A percentile compares a stretch with the other conserved stretches of the same genome.
phyloP scores from a whole-genome alignment of 73 alveolate genomes.

The Tetrahymena malaccensis region DNA sequence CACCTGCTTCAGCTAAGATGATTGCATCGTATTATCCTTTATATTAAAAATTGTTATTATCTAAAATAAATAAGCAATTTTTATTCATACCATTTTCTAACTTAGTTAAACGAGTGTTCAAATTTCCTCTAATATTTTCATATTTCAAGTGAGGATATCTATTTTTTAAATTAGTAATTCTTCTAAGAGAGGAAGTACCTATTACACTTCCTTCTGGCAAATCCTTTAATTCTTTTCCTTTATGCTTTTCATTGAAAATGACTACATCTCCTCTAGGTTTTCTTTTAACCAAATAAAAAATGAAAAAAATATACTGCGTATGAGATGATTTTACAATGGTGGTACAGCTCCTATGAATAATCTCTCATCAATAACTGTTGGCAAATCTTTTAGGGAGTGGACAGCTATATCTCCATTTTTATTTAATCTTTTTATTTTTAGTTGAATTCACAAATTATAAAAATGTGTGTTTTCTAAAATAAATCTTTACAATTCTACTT shows the following conservation, averaged over 20 bases:
- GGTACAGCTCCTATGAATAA: slow-evolving; percentile 50
- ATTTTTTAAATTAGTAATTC: slow-evolving; percentile 43
- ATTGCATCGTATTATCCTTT: slow-evolving; percentile 56
- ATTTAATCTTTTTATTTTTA: slow-evolving; percentile 5
- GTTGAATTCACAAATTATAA: background rate
- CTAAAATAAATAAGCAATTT: too few relatives aligned
- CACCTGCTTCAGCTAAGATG: slow-evolving; percentile 67
- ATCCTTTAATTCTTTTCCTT: slow-evolving; percentile 23
- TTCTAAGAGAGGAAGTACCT: slow-evolving; percentile 58
- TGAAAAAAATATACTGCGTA: background rate
- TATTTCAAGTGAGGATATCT: slow-evolving; percentile 38
- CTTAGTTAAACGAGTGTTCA: slow-evolving; percentile 52
- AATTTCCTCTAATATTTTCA: slow-evolving; percentile 54
- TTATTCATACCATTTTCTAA: slow-evolving; percentile 3
- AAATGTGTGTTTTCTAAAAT: background rate
- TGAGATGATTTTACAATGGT: slow-evolving; percentile 10
- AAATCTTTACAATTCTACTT: slow-evolving; percentile 26
- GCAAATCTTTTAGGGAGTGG: slow-evolving; percentile 64
- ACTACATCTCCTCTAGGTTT: slow-evolving; percentile 40
- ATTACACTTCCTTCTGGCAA: slow-evolving; percentile 49
- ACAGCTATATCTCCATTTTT: slow-evolving; percentile 54
- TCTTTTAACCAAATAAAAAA: background rate
- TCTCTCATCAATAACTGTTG: slow-evolving; percentile 37
- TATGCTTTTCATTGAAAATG: background rate
- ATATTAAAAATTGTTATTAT: background rate